Base-by-base conservation (phyloP, 371 early-diverging fungal species). In the Mortierella sp. region DNA sequence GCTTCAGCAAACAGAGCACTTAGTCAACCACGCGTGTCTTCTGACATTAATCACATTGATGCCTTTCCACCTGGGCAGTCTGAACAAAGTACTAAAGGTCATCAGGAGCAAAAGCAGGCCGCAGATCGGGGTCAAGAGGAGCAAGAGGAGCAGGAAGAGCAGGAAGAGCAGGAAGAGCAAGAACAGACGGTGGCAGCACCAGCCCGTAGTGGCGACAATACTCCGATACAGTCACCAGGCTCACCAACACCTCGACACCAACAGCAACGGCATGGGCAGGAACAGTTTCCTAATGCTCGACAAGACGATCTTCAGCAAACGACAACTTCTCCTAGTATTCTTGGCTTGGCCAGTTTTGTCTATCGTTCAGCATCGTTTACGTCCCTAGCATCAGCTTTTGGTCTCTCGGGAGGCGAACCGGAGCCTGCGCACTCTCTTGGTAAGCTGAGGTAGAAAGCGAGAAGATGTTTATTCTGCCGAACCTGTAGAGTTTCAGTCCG, bases 321-420 rank as follows among this genome's bases (percentile, higher is more conserved):
- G 21, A 24, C 55, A 19, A 63, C 70, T 0, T 75, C 76, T 6
- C 81, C 81, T 40, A 76, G 76, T 4, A 65, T 81, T n/a, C 63
- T 81, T 11, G 81, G 81, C 10, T 22, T 81, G 43, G 81, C 81
- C 15, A 76, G 72, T 28, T 81, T 58, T 22, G 43, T 81, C 32
- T 81, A 81, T 58, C 76, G 81, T 16, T 81, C 81, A 28, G 76
- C 81, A 2, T 75, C 81, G 13, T 81, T 81, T 40, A 69, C 81
- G n/a, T 69, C 81, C 8, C 58, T 81, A 13, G 81, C 76, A 11
- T 66, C 72, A 28, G 81, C 81, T 19, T 81, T 81, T 69, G 81
- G 81, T 11, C 67, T 81, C 32, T 81, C 81, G 38, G 80, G 80
- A 21, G 58, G 66, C 15, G 81, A 81, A n/a, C 41, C 58, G 3